Percentiles rank a stretch among this genome's conserved stretches.
phyloP scores from a whole-genome alignment of 345 rosid species.

The Citrus glauca region DNA sequence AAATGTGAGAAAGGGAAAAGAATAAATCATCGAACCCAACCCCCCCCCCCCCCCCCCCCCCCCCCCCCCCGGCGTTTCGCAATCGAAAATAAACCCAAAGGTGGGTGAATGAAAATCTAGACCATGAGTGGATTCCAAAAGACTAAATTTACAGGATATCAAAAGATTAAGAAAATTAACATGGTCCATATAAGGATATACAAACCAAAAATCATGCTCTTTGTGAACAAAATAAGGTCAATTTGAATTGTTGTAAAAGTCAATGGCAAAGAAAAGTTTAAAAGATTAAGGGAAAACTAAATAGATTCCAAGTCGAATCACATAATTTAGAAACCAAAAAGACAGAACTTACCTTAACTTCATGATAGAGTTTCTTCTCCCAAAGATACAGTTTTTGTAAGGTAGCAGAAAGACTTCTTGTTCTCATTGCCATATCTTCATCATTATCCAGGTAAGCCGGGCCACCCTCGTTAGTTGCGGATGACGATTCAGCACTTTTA shows the following conservation, averaged over 20 bases:
- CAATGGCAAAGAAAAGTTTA: neutral
- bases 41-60: no score
- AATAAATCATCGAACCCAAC: neutral
- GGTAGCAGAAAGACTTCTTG: conserved; percentile 81
- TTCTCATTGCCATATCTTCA: conserved; percentile 68
- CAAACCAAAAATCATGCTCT: neutral
- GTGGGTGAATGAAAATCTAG: neutral
- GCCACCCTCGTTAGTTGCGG: conserved; percentile 33
- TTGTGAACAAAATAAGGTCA: neutral
- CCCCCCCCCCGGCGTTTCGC: no score
- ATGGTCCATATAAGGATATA: neutral
- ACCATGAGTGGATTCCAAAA: neutral
- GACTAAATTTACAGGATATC: neutral
- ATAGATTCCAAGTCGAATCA: neutral
- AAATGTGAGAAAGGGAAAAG: neutral
- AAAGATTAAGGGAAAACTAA: neutral
- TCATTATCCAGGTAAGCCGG: conserved; percentile 45
- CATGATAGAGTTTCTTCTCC: conserved; percentile 92
- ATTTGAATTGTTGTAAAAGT: neutral
- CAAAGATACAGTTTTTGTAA: conserved; percentile 78
- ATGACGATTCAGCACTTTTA: conserved; percentile 34
- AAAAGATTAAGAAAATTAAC: neutral
- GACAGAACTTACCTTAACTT: conserved; percentile 71
- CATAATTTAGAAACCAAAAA: neutral
- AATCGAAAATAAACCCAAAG: neutral